These are phyloP conservation scores for Lasiosphaeria miniovina DNA, from an alignment of 495 filamentous ascomycete species.

Conservation along the genomic window DNA sequence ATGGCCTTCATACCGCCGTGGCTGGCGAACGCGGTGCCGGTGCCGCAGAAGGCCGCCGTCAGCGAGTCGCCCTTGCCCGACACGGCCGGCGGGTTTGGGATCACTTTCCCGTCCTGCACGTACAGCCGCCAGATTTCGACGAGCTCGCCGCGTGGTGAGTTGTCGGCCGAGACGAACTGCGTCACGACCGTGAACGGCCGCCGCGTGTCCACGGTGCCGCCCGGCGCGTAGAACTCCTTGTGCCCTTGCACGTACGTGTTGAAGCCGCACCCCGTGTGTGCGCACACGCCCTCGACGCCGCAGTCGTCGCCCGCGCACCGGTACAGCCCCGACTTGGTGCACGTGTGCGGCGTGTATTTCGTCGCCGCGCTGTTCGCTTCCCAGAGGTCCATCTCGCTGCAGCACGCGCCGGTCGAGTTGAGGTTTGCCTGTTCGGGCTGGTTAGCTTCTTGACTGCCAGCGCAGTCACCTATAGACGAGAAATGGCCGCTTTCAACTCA, in stretches of 20 bases:
- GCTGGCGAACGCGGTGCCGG: slow-evolving; percentile 52
- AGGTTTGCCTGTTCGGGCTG: slow-evolving; percentile 41
- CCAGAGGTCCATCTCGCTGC: slow-evolving; percentile 66
- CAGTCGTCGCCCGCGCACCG: slow-evolving; percentile 51
- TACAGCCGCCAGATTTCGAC: slow-evolving; percentile 59
- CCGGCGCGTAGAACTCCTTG: slow-evolving; percentile 49
- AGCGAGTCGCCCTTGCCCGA: slow-evolving; percentile 42
- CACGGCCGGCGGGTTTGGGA: slow-evolving; percentile 22
- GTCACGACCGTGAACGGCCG: slow-evolving; percentile 59
- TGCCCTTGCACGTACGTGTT: slow-evolving; percentile 62
- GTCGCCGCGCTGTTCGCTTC: slow-evolving; percentile 58
- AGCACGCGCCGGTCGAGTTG: slow-evolving; percentile 51
- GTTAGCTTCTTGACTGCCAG: not conserved
- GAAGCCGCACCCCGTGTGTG: slow-evolving; percentile 63
- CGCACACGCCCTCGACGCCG: slow-evolving; percentile 54
- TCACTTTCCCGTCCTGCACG: slow-evolving; percentile 54
- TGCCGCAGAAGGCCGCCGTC: slow-evolving; percentile 56
- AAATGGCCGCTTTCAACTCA: slow-evolving; percentile 20
- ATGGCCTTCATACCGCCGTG: slow-evolving; percentile 57
- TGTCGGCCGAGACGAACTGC: slow-evolving; percentile 57
- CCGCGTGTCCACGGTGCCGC: slow-evolving; percentile 24
- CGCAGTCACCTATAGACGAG: not conserved
- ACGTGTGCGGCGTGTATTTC: slow-evolving; percentile 56
- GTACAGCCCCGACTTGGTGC: slow-evolving; percentile 49
- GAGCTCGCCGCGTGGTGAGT: slow-evolving; percentile 41